Evolutionary conservation across 345 rosid species (phyloP), one percentile per base, ranked within the genome.

Genomic region (Trapa bicornis): DNA sequence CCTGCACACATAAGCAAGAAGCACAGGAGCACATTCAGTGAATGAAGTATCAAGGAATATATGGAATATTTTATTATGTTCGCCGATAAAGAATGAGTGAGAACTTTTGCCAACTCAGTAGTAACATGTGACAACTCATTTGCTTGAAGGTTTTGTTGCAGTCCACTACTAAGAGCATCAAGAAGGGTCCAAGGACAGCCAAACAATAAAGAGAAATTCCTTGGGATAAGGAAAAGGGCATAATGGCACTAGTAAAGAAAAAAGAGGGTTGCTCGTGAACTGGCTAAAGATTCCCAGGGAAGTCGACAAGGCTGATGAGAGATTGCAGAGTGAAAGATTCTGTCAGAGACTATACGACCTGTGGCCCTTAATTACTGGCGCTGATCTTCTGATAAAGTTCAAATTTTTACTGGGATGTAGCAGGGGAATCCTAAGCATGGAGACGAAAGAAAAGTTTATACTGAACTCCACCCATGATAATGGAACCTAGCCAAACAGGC

Each of bases 1-100:
- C 85, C 99, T 94, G 92, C 62, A n/a, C 47, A 72, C 41, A 54
- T 22, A 22, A 22, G 29, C 29, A 22, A 22, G 29, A 22, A 11
- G 35, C 14, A 48, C 29, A 64, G 33, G 22, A 58, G 33, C 37
- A 47, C 12, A 60, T 68, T 60, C 63, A 68, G 67, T 15, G 37
- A 62, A 13, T 0, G 22, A 62, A 7, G 37, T 41, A 13, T 62
- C n/a, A 37, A 5, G 41, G 38, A 37, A 37, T 6, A 37, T n/a
- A 53, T 53, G 29, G 32, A 13, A n/a, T n/a, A 22, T 17, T 35
- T 22, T 54, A 54, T 54, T 54, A 33, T 22, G 35, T 62, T 36
- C 65, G 16, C 38, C 7, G 11, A 36, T 35, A 62, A 16, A 62
- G 33, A 5, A 62, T 11, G 45, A 36, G n/a, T 11, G 45, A 36